Base-by-base conservation (phyloP, 1,139 yeast species). In the Debaryomycetaceae sp. region DNA sequence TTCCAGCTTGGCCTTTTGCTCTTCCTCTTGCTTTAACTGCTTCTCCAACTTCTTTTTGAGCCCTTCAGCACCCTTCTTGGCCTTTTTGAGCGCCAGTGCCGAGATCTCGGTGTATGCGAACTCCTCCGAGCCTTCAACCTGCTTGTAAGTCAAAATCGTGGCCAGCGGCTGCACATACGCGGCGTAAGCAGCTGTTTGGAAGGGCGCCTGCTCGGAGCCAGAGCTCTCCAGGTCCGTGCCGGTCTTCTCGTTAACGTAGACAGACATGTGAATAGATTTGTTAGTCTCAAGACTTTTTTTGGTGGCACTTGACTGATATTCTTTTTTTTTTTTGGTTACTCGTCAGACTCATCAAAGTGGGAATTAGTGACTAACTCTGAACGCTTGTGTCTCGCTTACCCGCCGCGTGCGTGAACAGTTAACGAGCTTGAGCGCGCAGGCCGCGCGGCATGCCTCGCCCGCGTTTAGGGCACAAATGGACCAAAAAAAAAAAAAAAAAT, bases 11-110 rank as follows among this genome's bases (percentile, higher is more conserved):
- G 70, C 62, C 44, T 75, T 72, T 44, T 72, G 74, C 44, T 75
- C 77, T 45, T 73, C 79, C 29, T 75, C 84, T 32, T 66, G 68
- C 50, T 78, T 71, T 46, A 75, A 75, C 40, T 82, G 84, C 66
- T 89, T 89, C 48, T 83, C 93, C 31, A 77, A 81, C 62, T 89
- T 93, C 66, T 89, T 91, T 61, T 76, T 85, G 44, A 91, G 65
- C 5, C 95, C 91, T 25, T 89, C 97, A 40, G 84, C 91, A 37
- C 96, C 96, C 59, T 93, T 93, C 61, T 85, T 85, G 48, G 98
- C 97, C 63, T 89, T 91, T 65, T 93, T 93, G 53, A 89, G 66
- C 4, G 96, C 97, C 31, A 94, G 79, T 4, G 96, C 88, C n/a
- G 91, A 71, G 49, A 93, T 88, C 48, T 83, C 91, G 43, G 66